These are phyloP conservation scores for Brasenia schreberi DNA, from an alignment of 164 flowering plant genomes.

Conservation along the genomic window DNA sequence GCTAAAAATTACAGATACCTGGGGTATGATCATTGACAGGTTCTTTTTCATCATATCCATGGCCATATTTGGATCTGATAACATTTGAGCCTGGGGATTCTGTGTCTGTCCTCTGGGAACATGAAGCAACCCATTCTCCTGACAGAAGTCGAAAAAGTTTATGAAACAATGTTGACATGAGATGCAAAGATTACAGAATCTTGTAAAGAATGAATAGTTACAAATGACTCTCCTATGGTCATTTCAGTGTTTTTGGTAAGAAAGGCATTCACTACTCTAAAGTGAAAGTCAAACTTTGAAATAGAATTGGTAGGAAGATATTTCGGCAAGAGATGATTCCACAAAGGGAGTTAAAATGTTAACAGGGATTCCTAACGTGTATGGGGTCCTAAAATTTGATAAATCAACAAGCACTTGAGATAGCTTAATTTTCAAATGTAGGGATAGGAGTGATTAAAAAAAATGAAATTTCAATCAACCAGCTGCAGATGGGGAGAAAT, in stretches of 20 bases:
- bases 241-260: not conserved
- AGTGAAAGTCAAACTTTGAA: no score
- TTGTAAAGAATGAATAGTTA: not conserved
- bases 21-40: constrained; percentile 96
- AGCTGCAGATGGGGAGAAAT: not conserved
- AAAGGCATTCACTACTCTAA: no score
- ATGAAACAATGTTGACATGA: not conserved
- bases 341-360: no score
- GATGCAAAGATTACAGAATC: not conserved
- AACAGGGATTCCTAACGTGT: no score
- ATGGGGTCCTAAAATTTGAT: no score
- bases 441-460: not conserved
- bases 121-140: constrained; percentile 86
- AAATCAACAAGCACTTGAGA: no score
- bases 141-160: constrained; percentile 8
- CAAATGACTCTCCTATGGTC: not conserved
- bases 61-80: constrained; percentile 99
- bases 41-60: constrained; percentile 99
- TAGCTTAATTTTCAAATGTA: no score
- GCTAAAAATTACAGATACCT: constrained; percentile 30
- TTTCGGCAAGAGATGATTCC: not conserved
- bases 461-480: not conserved
- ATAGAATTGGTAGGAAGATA: not conserved
- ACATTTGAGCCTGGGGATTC: constrained; percentile 96
- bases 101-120: constrained; percentile 87